A percentile compares a stretch with the other conserved stretches of the same genome.
These are phyloP conservation scores for Cryphonectria parasitica DNA, from an alignment of 2,329 filamentous ascomycete genomes.

Conservation along the genomic window DNA sequence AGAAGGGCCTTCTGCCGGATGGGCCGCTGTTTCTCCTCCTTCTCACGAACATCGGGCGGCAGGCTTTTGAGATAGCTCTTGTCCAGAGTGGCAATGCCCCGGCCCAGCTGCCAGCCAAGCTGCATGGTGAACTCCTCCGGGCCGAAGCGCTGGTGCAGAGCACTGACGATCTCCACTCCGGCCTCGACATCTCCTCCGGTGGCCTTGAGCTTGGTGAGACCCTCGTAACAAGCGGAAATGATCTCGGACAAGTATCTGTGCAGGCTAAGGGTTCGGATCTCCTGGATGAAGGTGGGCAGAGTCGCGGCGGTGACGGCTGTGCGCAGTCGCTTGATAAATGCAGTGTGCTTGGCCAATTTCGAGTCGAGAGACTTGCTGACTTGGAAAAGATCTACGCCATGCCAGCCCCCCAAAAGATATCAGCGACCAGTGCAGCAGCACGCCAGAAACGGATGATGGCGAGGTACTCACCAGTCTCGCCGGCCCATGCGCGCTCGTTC, in stretches of 20 bases:
- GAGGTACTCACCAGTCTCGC: conserved; percentile 71
- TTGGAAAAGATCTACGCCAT: conserved; percentile 70
- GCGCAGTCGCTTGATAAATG: conserved; percentile 94
- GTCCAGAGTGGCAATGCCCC: conserved; percentile 88
- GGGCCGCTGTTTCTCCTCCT: conserved; percentile 93
- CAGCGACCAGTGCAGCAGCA: conserved; percentile 27
- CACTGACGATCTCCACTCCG: conserved; percentile 89
- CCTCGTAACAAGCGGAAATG: conserved; percentile 93
- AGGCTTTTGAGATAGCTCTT: conserved; percentile 80
- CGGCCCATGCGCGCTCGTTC: conserved; percentile 87
- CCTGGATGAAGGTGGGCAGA: conserved; percentile 82
- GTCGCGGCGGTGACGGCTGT: conserved; percentile 83
- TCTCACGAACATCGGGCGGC: conserved; percentile 80
- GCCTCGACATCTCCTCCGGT: conserved; percentile 88
- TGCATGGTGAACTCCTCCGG: conserved; percentile 88
- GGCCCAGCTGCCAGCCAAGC: conserved; percentile 88
- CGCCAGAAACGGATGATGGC: background rate
- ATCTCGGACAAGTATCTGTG: conserved; percentile 98
- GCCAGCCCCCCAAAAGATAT: background rate
- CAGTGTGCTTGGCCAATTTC: conserved; percentile 96
- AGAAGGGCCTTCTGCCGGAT: conserved; percentile 83
- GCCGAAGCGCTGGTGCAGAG: conserved; percentile 94
- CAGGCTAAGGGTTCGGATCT: conserved; percentile 86
- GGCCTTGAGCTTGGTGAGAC: conserved; percentile 82
- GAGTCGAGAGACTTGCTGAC: conserved; percentile 85